Evolutionary conservation across 2,329 filamentous ascomycete species (phyloP), one percentile per base, ranked within the genome.

Genomic region (Nigrograna mackinnonii): DNA sequence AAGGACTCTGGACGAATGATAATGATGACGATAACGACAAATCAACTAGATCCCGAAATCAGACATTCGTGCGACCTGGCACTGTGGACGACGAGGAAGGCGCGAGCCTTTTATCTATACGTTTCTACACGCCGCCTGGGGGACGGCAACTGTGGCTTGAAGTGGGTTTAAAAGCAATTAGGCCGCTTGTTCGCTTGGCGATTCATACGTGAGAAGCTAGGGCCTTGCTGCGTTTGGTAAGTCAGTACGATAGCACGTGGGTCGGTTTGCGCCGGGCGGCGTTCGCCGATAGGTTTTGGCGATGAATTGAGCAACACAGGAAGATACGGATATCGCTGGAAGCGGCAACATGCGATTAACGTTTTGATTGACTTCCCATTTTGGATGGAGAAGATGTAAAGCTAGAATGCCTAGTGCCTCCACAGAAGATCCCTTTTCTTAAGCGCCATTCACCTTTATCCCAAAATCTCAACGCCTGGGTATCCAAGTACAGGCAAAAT

Each of bases 401-500:
- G n/a, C n/a, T n/a, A n/a, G 17, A 36, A 17, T 22, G 14, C 7
- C 4, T 9, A 9, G 22, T 22, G 19, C 20, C 14, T 9, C 12
- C 9, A 11, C 31, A 33, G 13, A 9, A 32, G 9, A 14, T 26
- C 35, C 35, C 24, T 43, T 43, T 43, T 41, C 31, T 35, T 19
- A 34, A 38, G 35, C 31, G 39, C 39, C 43, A 22, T 20, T 19
- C 13, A 24, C 24, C 14, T 26, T 33, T 22, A 14, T 39, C 18
- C 40, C 49, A 40, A 57, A 49, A 56, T 49, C 48, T 46, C 47
- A 51, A 50, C 46, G 43, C 41, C 43, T 51, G 49, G 45, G 41
- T 54, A 50, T 52, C 47, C 41, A 50, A 22, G 11, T 14, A 52
- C 35, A 35, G 6, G 28, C 13, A 13, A 40, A 4, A 41, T 47